Base-by-base conservation (phyloP, 352 stramenopile species). In the Paralagenidium karlingii region DNA sequence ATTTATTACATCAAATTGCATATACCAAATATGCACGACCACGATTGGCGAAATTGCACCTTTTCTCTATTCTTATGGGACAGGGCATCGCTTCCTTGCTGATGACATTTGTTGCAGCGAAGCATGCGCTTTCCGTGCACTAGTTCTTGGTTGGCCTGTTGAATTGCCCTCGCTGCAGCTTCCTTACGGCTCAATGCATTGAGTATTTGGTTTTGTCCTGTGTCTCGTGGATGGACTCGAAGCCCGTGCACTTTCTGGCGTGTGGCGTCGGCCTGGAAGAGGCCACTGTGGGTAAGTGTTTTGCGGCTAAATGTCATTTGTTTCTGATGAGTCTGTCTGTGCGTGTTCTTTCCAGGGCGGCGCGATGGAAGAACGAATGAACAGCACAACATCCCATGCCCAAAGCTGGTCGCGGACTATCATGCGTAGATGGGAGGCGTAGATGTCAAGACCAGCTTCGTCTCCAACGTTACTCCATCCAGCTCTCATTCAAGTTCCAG, bases 221-320 rank as follows among this genome's bases (percentile, higher is more conserved):
- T 0, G 38, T 39, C 13, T 45, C 40, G 8, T 60, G 52, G 57
- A 47, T 49, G 38, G 54, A 62, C 38, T 40, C 40, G 10, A 65
- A 69, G 30, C 50, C 54, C 1, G 51, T 69, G 6, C 43, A 54
- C 29, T 57, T 58, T n/a, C 40, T 64, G 4, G 43, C 38, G 10
- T 55, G 50, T 8, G 51, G 51, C n/a, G 32, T 29, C 3, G 12
- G 26, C 0, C 51, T 51, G 37, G 12, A 39, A 3, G 38, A 51
- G 21, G 34, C 46, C 1, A 19, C 4, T 0, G 49, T 28, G 9
- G 8, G 36, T 42, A 42, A 8, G 36, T 42, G 7, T n/a, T n/a
- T n/a, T n/a, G n/a, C n/a, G n/a, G n/a, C n/a, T n/a, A n/a, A n/a
- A n/a, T n/a, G n/a, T n/a, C n/a, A n/a, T n/a, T n/a, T n/a, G n/a